Evolutionary conservation across 2,329 filamentous ascomycete genomes (phyloP).

Genomic region (Aspergillus brasiliensis): DNA sequence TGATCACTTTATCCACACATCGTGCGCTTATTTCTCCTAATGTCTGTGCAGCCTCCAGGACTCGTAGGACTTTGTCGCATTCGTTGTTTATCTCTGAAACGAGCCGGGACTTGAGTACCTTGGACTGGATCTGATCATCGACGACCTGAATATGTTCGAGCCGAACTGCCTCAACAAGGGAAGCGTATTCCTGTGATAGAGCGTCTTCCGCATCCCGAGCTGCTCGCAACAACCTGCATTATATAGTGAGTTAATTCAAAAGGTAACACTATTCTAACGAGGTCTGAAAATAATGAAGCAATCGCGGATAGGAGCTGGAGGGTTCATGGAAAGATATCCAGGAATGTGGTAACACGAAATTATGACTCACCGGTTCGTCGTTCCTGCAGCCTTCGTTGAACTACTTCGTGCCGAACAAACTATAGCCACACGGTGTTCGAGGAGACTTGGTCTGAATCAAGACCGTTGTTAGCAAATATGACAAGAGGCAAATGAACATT

Average conservation of each 20-base stretch:
- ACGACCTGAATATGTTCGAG: constrained; percentile 78
- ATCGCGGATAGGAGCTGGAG: not conserved
- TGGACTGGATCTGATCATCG: constrained; percentile 61
- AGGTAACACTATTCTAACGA: no score
- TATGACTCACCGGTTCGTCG: constrained; percentile 81
- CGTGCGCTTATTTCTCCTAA: constrained; percentile 71
- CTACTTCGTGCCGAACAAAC: constrained; percentile 95
- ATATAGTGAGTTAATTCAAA: not conserved
- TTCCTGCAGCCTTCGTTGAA: constrained; percentile 91
- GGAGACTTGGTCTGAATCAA: constrained; percentile 58
- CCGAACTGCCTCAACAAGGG: constrained; percentile 78
- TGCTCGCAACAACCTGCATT: constrained; percentile 47
- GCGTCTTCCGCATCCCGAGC: constrained; percentile 53
- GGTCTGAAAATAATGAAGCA: not conserved
- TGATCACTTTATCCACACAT: constrained; percentile 85
- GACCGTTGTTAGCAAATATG: constrained; percentile 5
- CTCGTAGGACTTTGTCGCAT: constrained; percentile 78
- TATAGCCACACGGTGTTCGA: constrained; percentile 76
- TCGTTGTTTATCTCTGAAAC: constrained; percentile 71
- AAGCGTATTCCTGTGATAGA: constrained; percentile 62
- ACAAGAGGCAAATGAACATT: not conserved
- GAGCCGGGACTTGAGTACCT: constrained; percentile 61
- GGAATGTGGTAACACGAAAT: not conserved
- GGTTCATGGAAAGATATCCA: not conserved
- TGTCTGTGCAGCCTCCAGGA: constrained; percentile 64